Base-by-base conservation (phyloP, 2,329 filamentous ascomycete genomes). In the Aspergillus aculeatinus region DNA sequence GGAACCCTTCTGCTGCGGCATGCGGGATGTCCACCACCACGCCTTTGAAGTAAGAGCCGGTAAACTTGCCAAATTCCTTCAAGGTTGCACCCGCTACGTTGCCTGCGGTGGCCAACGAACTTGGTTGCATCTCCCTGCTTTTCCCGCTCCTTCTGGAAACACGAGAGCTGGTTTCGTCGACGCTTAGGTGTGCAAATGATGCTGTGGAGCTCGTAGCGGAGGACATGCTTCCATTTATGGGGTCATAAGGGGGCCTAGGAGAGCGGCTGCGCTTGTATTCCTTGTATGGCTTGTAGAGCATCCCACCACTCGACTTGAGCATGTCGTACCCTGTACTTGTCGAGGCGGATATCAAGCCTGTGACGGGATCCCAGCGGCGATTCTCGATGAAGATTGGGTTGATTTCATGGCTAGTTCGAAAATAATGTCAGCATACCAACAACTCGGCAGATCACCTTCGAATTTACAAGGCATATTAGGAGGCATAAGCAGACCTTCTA, bases 1-100 rank as follows among this genome's bases (percentile, higher is more conserved):
- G 68, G 12, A 78, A 61, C 0, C 76, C 76, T 55, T 79, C 74
- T 1, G 76, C 61, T 4, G 71, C 54, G 1, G 77, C 76, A 4
- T 73, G 64, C 0, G 76, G 76, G 25, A 79, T 62, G 51, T 78
- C 74, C 1, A 79, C 70, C 2, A 74, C 51, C 0, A 68, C 50
- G 6, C 75, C 76, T 57, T 76, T 77, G 56, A 66, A 67, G 39
- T 70, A 66, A 10, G 61, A 61, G 3, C 65, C 67, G 2, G 67
- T 48, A 27, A 74, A 63, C 12, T 69, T 69, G 7, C 67, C 69
- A 1, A 75, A 44, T 5, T 67, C 60, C 10, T 67, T 68, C 1
- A 63, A 62, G 0, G 65, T 66, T n/a, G 63, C 64, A 1, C 55
- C 65, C 1, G 62, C 56, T 23, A 64, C 59, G 12, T 44, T 59